phyloP scores from a whole-genome alignment of 73 alveolate genomes.

The Paramecium biaurelia region DNA sequence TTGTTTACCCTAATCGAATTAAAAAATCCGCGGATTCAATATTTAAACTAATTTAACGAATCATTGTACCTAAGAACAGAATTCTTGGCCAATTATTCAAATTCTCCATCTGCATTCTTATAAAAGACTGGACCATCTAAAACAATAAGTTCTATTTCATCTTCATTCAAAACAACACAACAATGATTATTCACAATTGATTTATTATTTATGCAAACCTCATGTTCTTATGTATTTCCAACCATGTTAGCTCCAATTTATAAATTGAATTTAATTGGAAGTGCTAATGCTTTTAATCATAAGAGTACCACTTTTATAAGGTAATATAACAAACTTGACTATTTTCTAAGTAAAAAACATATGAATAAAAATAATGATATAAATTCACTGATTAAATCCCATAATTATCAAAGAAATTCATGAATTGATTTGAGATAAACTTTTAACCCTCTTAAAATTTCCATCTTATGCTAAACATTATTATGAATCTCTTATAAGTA shows the following conservation, averaged over 20 bases:
- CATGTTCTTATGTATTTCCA: not conserved
- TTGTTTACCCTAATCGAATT: not conserved
- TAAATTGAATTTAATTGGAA: not conserved
- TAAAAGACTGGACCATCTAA: slow-evolving; percentile 27
- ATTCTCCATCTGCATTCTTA: not conserved
- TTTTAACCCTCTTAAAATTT: not conserved
- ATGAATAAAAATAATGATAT: not conserved
- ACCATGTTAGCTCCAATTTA: not conserved
- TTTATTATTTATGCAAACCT: not conserved
- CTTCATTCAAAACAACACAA: not conserved
- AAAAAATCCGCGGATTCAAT: not conserved
- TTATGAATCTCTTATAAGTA: not conserved
- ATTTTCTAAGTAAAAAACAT: not conserved
- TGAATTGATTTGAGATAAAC: not conserved
- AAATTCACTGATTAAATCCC: not conserved
- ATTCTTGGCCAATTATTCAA: not conserved
- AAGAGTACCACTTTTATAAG: not conserved
- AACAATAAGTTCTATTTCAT: not conserved
- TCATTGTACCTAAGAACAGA: not conserved
- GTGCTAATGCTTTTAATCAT: not conserved
- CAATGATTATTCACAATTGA: not conserved
- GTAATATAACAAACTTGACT: not conserved
- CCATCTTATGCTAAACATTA: not conserved
- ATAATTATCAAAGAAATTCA: not conserved
- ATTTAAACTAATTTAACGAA: slow-evolving; percentile 14